phyloP scores from a whole-genome alignment of 2,329 filamentous ascomycete species.

The Talaromyces sp. region DNA sequence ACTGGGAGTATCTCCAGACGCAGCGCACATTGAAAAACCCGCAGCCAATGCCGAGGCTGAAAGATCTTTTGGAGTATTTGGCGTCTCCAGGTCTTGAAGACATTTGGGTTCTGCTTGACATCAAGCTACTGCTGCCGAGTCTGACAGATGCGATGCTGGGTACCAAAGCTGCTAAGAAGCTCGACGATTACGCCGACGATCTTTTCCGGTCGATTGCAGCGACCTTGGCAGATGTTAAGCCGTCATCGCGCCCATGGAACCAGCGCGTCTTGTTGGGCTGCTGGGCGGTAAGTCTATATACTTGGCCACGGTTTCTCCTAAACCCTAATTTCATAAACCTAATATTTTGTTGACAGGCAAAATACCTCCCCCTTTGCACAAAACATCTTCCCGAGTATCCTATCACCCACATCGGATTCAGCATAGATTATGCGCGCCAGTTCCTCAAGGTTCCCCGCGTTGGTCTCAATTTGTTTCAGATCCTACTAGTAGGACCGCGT shows the following conservation, averaged over 20 bases:
- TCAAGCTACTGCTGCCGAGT: slow-evolving; percentile 58
- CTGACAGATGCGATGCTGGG: neutral
- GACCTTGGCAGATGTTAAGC: slow-evolving; percentile 52
- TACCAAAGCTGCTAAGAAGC: slow-evolving; percentile 13
- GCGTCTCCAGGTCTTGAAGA: slow-evolving; percentile 58
- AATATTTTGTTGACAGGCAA: neutral
- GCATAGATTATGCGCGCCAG: slow-evolving; percentile 57
- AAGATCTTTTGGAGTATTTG: slow-evolving; percentile 69
- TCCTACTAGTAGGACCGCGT: slow-evolving; percentile 61
- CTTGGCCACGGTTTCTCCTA: slow-evolving; percentile 20
- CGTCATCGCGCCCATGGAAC: slow-evolving; percentile 57
- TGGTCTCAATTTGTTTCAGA: slow-evolving; percentile 72
- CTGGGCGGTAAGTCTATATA: slow-evolving; percentile 58
- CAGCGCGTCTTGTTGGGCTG: slow-evolving; percentile 71
- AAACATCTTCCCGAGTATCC: slow-evolving; percentile 42
- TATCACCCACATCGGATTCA: slow-evolving; percentile 39
- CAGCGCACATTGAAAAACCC: slow-evolving; percentile 64
- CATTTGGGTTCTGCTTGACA: slow-evolving; percentile 79
- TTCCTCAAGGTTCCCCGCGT: slow-evolving; percentile 64
- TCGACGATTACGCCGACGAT: slow-evolving; percentile 48
- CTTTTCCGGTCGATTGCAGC: slow-evolving; percentile 64
- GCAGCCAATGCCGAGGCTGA: slow-evolving; percentile 65
- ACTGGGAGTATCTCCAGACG: slow-evolving; percentile 67
- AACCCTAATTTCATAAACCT: slow-evolving; percentile 34
- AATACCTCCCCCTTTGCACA: slow-evolving; percentile 62